Evolutionary conservation across 1,284 basidiomycete genomes (phyloP), one percentile per base, ranked within the genome.

Genomic region (Volvariella surrecta): DNA sequence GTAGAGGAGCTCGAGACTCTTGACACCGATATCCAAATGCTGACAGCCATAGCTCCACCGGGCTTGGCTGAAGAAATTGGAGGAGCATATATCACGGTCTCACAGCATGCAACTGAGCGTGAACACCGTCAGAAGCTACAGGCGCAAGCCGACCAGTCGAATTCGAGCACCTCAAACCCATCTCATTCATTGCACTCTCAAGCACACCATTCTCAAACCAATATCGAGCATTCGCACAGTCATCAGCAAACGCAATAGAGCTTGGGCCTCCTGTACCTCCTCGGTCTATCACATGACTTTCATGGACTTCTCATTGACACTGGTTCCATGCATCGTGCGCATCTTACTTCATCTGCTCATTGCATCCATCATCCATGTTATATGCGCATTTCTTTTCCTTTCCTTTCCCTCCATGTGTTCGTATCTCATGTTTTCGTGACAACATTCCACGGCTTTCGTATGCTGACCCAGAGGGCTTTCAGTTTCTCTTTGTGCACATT

Each of bases 51-150:
- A 9, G 69, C 75, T 21, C 85, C 85, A 9, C 85, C 85, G 32
- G 84, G 84, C 47, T 63, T 86, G 35, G 55, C 61, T 17, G 82
- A 87, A 51, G 86, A 88, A 60, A 68, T 74, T 39, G 86, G 86
- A 47, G 80, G 87, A 45, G 82, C 87, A 17, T 89, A 89, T 56
- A 78, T 89, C 54, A 89, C 87, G n/a, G 71, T 89, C 47, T 89
- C 86, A 35, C 79, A 83, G 51, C 75, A 79, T 55, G 86, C 76
- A 22, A 77, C 73, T 50, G 81, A 84, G 58, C 75, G 75, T 47
- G 74, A 74, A 54, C 75, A 76, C 48, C 61, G 66, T 31, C 60
- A 74, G 54, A 62, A 61, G 22, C 48, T 19, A 6, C 34, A 15
- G 15, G 18, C 18, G 15, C 34, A 35, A 28, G 24, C 24, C 24